Evolutionary conservation across 1,284 basidiomycete genomes (phyloP).

Genomic region (Naganishia sp.): DNA sequence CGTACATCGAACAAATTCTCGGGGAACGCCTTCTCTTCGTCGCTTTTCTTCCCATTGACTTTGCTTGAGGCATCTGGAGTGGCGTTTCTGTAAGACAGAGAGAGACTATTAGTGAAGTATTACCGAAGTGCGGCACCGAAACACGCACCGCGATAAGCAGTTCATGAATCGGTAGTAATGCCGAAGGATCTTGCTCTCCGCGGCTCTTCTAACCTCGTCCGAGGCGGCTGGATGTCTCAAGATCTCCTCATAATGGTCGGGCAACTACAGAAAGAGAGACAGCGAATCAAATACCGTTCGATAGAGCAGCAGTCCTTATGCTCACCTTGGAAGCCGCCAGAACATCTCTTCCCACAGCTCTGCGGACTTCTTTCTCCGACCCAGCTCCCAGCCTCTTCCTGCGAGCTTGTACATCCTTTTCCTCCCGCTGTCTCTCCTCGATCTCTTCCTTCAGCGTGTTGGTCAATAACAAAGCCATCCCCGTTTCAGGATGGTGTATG

Average conservation of each 20-base stretch:
- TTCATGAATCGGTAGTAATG: constrained; percentile 39
- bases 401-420: constrained; percentile 71
- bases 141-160: constrained; percentile 27
- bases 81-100: not conserved
- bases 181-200: constrained; percentile 69
- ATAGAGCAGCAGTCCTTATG: not conserved
- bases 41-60: not conserved
- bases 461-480: constrained; percentile 68
- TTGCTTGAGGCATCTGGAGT: not conserved
- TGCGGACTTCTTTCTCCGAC: constrained; percentile 66
- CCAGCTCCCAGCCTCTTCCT: constrained; percentile 70
- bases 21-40: constrained; percentile 17
- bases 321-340: constrained; percentile 63
- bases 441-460: constrained; percentile 63
- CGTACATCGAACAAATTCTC: constrained; percentile 34
- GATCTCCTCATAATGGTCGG: constrained; percentile 69
- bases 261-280: constrained; percentile 58
- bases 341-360: constrained; percentile 63
- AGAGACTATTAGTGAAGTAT: not conserved
- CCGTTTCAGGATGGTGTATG: constrained; percentile 54
- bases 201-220: constrained; percentile 67
- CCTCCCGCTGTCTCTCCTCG: constrained; percentile 62
- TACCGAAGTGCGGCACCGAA: not conserved
- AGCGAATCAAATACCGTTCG: not conserved
- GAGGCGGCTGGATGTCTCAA: constrained; percentile 73